A percentile compares a stretch with the other conserved stretches of the same genome.
These are phyloP conservation scores for Phytophthora pseudosyringae DNA, from an alignment of 352 stramenopile genomes.

Conservation along the genomic window DNA sequence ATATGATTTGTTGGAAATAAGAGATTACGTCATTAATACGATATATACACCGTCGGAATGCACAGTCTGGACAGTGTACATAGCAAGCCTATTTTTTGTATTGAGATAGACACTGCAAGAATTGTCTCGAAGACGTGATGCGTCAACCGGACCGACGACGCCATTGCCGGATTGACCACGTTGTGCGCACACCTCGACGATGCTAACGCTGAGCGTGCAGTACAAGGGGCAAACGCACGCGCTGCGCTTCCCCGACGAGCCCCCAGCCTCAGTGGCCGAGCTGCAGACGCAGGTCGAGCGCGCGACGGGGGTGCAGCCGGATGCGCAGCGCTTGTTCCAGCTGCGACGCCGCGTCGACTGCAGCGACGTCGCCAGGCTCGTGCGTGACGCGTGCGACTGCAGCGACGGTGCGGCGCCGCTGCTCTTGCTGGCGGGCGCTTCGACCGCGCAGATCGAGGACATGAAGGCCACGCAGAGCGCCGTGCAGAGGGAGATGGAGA, in stretches of 20 bases:
- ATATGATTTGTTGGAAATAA: no score
- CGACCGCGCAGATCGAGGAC: constrained; percentile 46
- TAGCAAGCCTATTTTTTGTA: no score
- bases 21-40: constrained; percentile 2
- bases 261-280: constrained; percentile 38
- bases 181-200: constrained; percentile 11
- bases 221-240: constrained; percentile 52
- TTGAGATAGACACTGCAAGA: no score
- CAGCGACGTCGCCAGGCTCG: constrained; percentile 16
- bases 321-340: constrained; percentile 69
- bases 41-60: no score
- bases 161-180: constrained; percentile 18
- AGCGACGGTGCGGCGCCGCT: constrained; percentile 28
- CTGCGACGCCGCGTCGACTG: constrained; percentile 56
- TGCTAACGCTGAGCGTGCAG: constrained; percentile 49
- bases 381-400: constrained; percentile 40
- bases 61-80: no score
- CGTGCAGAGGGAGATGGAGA: constrained; percentile 45
- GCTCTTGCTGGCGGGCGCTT: constrained; percentile 58
- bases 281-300: constrained; percentile 47
- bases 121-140: no score
- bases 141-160: no score
- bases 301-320: constrained; percentile 34
- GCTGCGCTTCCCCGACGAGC: constrained; percentile 32
- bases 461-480: constrained; percentile 58